Evolutionary conservation across 257 asterid species (phyloP).

Genomic region (Solanum peruvianum): DNA sequence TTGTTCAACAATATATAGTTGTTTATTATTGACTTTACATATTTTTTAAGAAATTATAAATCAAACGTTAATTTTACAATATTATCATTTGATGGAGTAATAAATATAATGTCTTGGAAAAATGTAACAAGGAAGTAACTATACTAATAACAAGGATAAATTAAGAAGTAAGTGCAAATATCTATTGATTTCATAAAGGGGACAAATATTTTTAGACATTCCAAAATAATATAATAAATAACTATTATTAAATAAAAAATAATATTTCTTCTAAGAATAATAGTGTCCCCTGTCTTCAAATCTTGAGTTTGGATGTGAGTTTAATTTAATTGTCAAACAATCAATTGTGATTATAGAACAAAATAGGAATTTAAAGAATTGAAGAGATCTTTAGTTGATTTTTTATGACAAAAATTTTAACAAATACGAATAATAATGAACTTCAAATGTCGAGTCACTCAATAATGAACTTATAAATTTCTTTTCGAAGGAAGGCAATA

Average conservation of each 20-base stretch:
- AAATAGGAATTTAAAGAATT: not conserved
- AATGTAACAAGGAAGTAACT: too few relatives aligned
- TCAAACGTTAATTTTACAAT: rapidly evolving
- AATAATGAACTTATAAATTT: not conserved
- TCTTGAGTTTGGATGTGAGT: not conserved
- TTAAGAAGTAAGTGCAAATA: too few relatives aligned
- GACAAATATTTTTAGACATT: too few relatives aligned
- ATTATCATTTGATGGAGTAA: not conserved
- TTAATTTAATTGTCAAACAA: not conserved
- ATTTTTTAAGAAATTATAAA: too few relatives aligned
- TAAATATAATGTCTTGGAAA: not conserved
- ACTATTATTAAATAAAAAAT: too few relatives aligned
- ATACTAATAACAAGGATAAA: too few relatives aligned
- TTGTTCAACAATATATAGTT: not conserved
- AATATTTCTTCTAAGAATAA: not conserved
- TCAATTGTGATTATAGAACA: not conserved
- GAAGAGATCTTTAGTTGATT: not conserved
- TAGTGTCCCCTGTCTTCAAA: not conserved
- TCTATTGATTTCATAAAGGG: rapidly evolving
- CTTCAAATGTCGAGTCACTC: not conserved
- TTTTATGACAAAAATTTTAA: not conserved
- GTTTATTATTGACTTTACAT: too few relatives aligned
- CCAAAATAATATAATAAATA: too few relatives aligned
- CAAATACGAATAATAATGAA: not conserved
- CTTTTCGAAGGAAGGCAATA: not conserved